Percentiles rank a stretch among this genome's conserved stretches.
These are phyloP conservation scores for Coemansia sp. DNA, from an alignment of 192 early-diverging fungal genomes.

Conservation along the genomic window DNA sequence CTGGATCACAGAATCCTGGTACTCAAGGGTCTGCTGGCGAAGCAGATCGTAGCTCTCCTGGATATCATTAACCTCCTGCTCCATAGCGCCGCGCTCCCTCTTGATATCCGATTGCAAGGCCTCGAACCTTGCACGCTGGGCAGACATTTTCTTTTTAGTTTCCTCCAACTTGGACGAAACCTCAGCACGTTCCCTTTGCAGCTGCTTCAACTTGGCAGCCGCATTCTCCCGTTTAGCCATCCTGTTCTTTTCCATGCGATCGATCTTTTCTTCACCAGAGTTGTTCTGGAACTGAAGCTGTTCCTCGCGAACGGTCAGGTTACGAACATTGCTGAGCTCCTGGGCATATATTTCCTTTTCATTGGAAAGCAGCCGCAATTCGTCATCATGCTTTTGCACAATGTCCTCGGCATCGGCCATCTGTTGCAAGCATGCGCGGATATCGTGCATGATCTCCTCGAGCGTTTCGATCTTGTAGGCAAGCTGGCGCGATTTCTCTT, in stretches of 20 bases:
- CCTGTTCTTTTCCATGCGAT: slow-evolving; percentile 40
- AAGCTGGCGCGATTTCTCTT: slow-evolving; percentile 62
- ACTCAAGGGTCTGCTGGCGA: slow-evolving; percentile 51
- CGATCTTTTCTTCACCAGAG: slow-evolving; percentile 52
- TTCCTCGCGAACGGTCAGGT: slow-evolving; percentile 44
- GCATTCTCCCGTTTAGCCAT: slow-evolving; percentile 41
- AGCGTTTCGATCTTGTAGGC: slow-evolving; percentile 61
- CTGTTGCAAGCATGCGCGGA: slow-evolving; percentile 58
- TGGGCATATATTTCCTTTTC: slow-evolving; percentile 27
- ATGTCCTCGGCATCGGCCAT: slow-evolving; percentile 69
- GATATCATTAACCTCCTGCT: slow-evolving; percentile 34
- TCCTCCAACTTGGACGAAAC: slow-evolving; percentile 33
- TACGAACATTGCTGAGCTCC: slow-evolving; percentile 24
- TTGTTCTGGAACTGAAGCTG: slow-evolving; percentile 49
- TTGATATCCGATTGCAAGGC: slow-evolving; percentile 31
- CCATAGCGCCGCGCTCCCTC: slow-evolving; percentile 36
- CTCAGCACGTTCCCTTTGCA: slow-evolving; percentile 44
- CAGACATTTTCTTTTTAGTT: slow-evolving; percentile 31
- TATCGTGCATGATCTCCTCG: slow-evolving; percentile 59
- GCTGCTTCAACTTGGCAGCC: slow-evolving; percentile 12
- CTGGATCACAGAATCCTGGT: slow-evolving; percentile 52
- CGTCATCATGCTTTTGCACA: slow-evolving; percentile 56
- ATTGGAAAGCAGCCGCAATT: slow-evolving; percentile 31
- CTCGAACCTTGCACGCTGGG: slow-evolving; percentile 37
- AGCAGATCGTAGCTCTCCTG: slow-evolving; percentile 44